These are phyloP conservation scores for Rhytidhysteron rufulum DNA, from an alignment of 2,329 filamentous ascomycete species.

Conservation along the genomic window DNA sequence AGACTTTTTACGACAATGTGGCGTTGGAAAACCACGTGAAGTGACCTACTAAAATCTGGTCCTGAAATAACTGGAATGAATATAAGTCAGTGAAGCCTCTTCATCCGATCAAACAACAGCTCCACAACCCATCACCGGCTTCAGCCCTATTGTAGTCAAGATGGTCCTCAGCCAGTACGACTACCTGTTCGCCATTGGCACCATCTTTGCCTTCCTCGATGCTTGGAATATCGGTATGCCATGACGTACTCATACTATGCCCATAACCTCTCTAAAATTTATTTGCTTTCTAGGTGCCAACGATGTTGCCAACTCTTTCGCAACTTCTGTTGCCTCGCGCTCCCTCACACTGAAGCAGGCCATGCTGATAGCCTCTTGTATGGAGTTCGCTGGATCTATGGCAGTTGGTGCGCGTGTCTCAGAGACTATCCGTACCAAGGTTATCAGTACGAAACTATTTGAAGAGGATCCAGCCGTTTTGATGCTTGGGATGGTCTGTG, in stretches of 20 bases:
- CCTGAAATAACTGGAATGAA: too few relatives aligned
- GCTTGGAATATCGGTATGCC: constrained; percentile 60
- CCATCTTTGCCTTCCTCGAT: constrained; percentile 63
- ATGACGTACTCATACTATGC: too few relatives aligned
- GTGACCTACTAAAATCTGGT: too few relatives aligned
- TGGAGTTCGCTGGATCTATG: constrained; percentile 45
- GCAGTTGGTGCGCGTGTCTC: constrained; percentile 37
- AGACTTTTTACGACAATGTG: neutral
- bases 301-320: constrained; percentile 50
- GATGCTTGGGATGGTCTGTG: constrained; percentile 54
- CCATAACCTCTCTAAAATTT: constrained; percentile 5
- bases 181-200: constrained; percentile 62
- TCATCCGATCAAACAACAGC: neutral
- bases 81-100: too few relatives aligned
- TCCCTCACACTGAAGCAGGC: constrained; percentile 47
- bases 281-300: constrained; percentile 40
- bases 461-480: constrained; percentile 45
- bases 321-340: constrained; percentile 46
- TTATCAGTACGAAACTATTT: constrained; percentile 45
- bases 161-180: constrained; percentile 52
- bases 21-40: too few relatives aligned
- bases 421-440: constrained; percentile 47
- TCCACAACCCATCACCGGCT: too few relatives aligned
- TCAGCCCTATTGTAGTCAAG: constrained; percentile 2
- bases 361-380: constrained; percentile 42